phyloP scores from a whole-genome alignment of 305 asterid genomes.

The Fraxinus sp. region DNA sequence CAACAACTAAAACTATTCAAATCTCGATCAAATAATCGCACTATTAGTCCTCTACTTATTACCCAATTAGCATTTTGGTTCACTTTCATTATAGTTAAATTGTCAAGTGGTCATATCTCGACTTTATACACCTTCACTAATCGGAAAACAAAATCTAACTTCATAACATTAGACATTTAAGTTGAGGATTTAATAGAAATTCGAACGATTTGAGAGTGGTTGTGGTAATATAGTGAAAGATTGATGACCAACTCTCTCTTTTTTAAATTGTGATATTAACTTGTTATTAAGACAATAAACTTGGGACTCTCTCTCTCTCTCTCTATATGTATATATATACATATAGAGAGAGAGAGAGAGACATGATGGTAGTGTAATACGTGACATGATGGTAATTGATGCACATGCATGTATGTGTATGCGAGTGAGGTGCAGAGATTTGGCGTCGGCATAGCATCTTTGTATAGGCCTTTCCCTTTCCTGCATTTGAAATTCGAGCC shows the following conservation, averaged over 20 bases:
- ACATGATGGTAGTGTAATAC: not conserved
- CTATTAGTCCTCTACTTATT: not conserved
- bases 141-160: not conserved
- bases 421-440: not conserved
- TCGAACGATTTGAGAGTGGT: not conserved
- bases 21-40: not conserved
- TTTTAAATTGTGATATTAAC: not conserved
- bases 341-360: too few relatives aligned
- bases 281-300: not conserved
- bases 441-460: conserved; percentile 26
- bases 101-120: not conserved
- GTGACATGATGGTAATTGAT: not conserved
- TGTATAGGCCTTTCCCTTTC: conserved; percentile 7
- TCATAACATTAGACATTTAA: not conserved
- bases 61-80: not conserved
- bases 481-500: conserved; percentile 41
- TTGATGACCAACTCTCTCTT: not conserved
- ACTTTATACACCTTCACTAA: not conserved
- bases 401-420: not conserved
- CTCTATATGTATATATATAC: not conserved
- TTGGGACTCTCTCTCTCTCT: not conserved
- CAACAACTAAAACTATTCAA: not conserved
- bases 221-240: not conserved
- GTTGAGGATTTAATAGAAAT: not conserved
- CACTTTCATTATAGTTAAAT: not conserved